Evolutionary conservation across 2,329 filamentous ascomycete genomes (phyloP).

Genomic region (Penicillium aurantiogriseum): DNA sequence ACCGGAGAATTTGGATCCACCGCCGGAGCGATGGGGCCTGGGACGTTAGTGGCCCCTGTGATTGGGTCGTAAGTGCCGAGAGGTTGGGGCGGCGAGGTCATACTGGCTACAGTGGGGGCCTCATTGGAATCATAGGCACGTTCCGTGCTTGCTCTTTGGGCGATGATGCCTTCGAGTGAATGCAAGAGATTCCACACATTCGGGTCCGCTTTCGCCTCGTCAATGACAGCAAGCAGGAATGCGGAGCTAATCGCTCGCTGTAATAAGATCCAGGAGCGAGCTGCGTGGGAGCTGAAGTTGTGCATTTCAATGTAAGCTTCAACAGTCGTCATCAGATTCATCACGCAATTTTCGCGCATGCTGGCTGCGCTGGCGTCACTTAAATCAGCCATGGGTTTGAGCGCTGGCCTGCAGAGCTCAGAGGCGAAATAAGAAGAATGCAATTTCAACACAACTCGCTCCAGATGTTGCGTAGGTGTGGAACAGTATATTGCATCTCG

Average conservation of each 20-base stretch:
- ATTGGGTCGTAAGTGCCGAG: slow-evolving; percentile 26
- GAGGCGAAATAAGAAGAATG: slow-evolving; percentile 63
- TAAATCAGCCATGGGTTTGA: slow-evolving; percentile 52
- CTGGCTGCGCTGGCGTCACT: slow-evolving; percentile 38
- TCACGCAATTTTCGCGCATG: slow-evolving; percentile 55
- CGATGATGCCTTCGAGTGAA: slow-evolving; percentile 46
- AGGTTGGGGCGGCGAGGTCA: slow-evolving; percentile 19
- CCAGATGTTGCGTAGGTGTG: slow-evolving; percentile 52
- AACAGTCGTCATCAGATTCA: slow-evolving; percentile 56
- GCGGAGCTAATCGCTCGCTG: slow-evolving; percentile 50
- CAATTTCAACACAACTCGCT: slow-evolving; percentile 60
- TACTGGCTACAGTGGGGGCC: slow-evolving; percentile 12
- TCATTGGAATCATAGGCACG: slow-evolving; percentile 27
- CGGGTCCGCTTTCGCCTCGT: slow-evolving; percentile 44
- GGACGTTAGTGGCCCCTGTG: slow-evolving; percentile 32
- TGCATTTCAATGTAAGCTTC: slow-evolving; percentile 61
- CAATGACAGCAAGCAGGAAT: slow-evolving; percentile 48
- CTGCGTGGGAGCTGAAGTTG: slow-evolving; percentile 42
- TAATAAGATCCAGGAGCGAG: slow-evolving; percentile 48
- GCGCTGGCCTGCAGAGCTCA: slow-evolving; percentile 60
- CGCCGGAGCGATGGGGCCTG: slow-evolving; percentile 26
- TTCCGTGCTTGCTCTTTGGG: slow-evolving; percentile 42
- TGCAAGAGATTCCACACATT: slow-evolving; percentile 42
- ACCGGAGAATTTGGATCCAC: slow-evolving; percentile 31
- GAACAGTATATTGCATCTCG: slow-evolving; percentile 51